phyloP scores from a whole-genome alignment of 495 filamentous ascomycete genomes.

The Daldinia concentrica region DNA sequence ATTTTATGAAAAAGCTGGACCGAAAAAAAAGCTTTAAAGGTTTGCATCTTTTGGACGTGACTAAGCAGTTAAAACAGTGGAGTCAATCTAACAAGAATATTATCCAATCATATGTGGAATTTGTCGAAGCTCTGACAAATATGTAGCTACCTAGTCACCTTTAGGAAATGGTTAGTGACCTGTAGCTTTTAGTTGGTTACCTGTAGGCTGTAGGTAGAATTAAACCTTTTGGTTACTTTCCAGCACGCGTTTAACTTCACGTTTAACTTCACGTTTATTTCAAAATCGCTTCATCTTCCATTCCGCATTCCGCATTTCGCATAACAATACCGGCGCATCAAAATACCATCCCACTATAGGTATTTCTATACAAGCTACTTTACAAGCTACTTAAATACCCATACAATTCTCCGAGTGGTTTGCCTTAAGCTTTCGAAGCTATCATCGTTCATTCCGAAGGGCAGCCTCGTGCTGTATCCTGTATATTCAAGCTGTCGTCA shows the following conservation, averaged over 20 bases:
- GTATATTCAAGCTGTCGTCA: neutral
- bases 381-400: neutral
- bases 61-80: neutral
- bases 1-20: constrained; percentile 21
- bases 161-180: neutral
- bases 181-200: neutral
- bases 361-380: neutral
- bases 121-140: neutral
- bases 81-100: neutral
- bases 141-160: neutral
- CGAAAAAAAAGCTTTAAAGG: neutral
- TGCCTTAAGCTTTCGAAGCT: neutral
- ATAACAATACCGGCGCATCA: neutral
- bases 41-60: neutral
- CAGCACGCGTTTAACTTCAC: neutral
- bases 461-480: constrained; percentile 2
- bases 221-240: no score
- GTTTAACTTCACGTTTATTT: neutral
- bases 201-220: no score
- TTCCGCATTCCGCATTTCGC: neutral
- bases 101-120: neutral
- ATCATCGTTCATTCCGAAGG: neutral
- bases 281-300: neutral
- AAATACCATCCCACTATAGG: neutral
- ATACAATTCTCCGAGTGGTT: neutral